phyloP scores from a whole-genome alignment of 2,329 filamentous ascomycete genomes.

The Emmonsiellopsis sp. region DNA sequence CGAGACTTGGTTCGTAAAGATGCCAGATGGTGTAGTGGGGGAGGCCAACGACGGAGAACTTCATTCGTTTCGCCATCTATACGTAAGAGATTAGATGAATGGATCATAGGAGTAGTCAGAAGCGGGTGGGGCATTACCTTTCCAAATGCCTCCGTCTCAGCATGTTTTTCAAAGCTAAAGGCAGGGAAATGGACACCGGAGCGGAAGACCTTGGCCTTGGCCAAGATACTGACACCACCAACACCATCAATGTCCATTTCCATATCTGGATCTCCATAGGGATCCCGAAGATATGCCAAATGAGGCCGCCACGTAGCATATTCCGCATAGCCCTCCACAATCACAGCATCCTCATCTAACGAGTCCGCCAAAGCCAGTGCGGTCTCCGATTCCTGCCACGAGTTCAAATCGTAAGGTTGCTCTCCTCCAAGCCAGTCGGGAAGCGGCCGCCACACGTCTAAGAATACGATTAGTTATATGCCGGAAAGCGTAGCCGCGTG shows the following conservation, averaged over 20 bases:
- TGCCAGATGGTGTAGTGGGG: constrained; percentile 99
- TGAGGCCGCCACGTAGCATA: constrained; percentile 98
- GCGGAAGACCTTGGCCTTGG: constrained; percentile 91
- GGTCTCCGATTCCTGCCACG: constrained; percentile 98
- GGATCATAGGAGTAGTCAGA: constrained; percentile 9
- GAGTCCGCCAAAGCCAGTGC: constrained; percentile 88
- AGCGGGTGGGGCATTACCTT: constrained; percentile 53
- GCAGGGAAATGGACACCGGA: constrained; percentile 95
- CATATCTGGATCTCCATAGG: constrained; percentile 96
- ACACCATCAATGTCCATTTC: constrained; percentile 99
- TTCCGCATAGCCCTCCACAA: constrained; percentile 97
- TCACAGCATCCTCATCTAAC: constrained; percentile 93
- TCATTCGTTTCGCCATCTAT: constrained; percentile 95
- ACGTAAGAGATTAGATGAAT: constrained; percentile 12
- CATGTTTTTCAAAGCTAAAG: constrained; percentile 97
- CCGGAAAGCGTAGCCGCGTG: constrained; percentile 12
- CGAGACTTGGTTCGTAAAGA: constrained; percentile 96
- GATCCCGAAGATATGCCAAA: constrained; percentile 90
- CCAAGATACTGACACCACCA: constrained; percentile 91
- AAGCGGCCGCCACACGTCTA: constrained; percentile 95
- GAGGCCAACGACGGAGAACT: constrained; percentile 86
- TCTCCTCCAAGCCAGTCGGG: constrained; percentile 98
- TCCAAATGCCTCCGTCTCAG: constrained; percentile 95
- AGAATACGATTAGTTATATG: constrained; percentile 18
- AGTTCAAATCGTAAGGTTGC: constrained; percentile 96